These are phyloP conservation scores for Penicillium lagena DNA, from an alignment of 495 filamentous ascomycete species.

Conservation along the genomic window DNA sequence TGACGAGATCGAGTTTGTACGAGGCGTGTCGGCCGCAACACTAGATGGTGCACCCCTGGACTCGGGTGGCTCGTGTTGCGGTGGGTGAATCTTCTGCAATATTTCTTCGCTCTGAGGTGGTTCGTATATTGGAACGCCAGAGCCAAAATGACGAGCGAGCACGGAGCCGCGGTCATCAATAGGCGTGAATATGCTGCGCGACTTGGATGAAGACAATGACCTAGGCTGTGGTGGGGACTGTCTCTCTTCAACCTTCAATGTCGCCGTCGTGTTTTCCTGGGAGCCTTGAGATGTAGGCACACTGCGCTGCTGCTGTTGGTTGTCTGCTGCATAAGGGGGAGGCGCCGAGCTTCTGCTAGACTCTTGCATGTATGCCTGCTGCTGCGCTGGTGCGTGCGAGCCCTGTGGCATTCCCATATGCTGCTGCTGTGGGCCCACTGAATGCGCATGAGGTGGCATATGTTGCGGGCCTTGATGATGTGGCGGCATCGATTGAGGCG, in stretches of 20 bases:
- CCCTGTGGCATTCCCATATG: conserved; percentile 27
- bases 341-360: conserved; percentile 50
- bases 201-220: conserved; percentile 64
- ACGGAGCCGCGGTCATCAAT: conserved; percentile 91
- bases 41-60: conserved; percentile 29
- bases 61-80: conserved; percentile 42
- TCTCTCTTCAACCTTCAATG: conserved; percentile 33
- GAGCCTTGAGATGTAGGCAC: conserved; percentile 26
- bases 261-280: conserved; percentile 33
- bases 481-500: conserved; percentile 26
- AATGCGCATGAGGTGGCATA: conserved; percentile 38
- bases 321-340: conserved; percentile 42
- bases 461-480: conserved; percentile 29
- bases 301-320: conserved; percentile 37
- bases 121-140: conserved; percentile 39
- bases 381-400: conserved; percentile 53
- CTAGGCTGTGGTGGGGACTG: conserved; percentile 55
- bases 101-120: conserved; percentile 24
- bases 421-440: conserved; percentile 11
- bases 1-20: conserved; percentile 43
- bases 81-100: conserved; percentile 19
- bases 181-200: conserved; percentile 92
- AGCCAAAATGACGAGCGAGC: conserved; percentile 77
- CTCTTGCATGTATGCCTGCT: conserved; percentile 65
- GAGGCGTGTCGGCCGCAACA: conserved; percentile 36